Base-by-base conservation (phyloP, 169 alveolate genomes). In the Plasmodium knowlesi region DNA sequence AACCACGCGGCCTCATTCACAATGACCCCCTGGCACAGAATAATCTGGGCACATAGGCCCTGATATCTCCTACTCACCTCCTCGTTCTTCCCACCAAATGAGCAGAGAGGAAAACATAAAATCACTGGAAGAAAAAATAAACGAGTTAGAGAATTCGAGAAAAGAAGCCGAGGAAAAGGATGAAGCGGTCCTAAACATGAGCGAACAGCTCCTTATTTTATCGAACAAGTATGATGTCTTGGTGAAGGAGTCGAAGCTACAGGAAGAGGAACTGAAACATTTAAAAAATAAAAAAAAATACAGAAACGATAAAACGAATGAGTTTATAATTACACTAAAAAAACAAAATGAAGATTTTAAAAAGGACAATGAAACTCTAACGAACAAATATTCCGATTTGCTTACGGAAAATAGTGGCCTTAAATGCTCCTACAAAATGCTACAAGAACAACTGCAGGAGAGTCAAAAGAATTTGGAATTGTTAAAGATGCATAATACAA, bases 261-360 rank as follows among this genome's bases (percentile, higher is more conserved):
- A 89, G 53, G 94, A 89, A 79, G 94, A 89, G 82, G 94, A 89
- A 50, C 50, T 89, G 73, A 89, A 89, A 22, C 94, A 89, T 89
- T 39, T 89, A 37, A 89, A 89, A 57, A 89, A 89, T 79, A 89
- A 89, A 73, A 89, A 89, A 67, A 89, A 79, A 70, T 89, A 89
- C 82, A 71, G 83, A 79, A 89, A 89, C 32, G 90, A 89, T 32
- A 67, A 79, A 57, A 89, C 94, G 25, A 70, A 89, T 89, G 94
- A 89, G 50, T 89, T 37, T 50, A 57, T 89, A 78, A 43, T 57
- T 12, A 70, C 90, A 16, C 34, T 89, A 39, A 89, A 79, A 89
- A 89, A 78, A 57, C 94, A 89, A 14, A 89, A 89, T 61, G 76
- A 89, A 25, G 94, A 89, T 37, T 57, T 79, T 89, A 89, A 89